Percentiles rank a stretch among this genome's conserved stretches.
These are phyloP conservation scores for Pichia occidentalis DNA, from an alignment of 805 yeast species.

Conservation along the genomic window DNA sequence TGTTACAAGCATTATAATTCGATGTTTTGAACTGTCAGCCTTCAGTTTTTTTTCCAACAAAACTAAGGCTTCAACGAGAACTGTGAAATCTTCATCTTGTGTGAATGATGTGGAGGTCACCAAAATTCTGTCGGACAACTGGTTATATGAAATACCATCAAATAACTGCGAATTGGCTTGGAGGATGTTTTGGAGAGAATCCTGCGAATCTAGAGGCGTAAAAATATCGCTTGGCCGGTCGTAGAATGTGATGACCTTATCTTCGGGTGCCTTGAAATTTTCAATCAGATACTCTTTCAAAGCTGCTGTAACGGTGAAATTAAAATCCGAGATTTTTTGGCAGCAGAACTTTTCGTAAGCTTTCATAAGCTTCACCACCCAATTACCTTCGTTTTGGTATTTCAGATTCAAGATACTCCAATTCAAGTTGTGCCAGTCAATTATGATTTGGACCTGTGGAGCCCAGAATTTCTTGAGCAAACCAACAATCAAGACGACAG, in stretches of 20 bases:
- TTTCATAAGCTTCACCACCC: constrained; percentile 53
- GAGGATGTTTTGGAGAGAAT: constrained; percentile 28
- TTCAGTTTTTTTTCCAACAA: constrained; percentile 41
- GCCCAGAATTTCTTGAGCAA: constrained; percentile 40
- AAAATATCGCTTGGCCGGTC: constrained; percentile 81
- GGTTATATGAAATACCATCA: constrained; percentile 15
- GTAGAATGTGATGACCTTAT: constrained; percentile 58
- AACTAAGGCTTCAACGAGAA: constrained; percentile 63
- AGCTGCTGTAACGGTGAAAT: constrained; percentile 72
- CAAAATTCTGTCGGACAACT: constrained; percentile 49
- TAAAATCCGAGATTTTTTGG: constrained; percentile 52
- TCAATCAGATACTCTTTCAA: constrained; percentile 56
- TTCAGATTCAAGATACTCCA: constrained; percentile 72
- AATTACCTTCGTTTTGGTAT: constrained; percentile 46
- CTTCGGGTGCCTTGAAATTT: constrained; percentile 46
- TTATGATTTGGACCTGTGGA: constrained; percentile 52
- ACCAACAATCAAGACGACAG: constrained; percentile 61
- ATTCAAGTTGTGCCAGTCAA: constrained; percentile 97
- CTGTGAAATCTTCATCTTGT: constrained; percentile 82
- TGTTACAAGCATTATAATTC: constrained; percentile 71
- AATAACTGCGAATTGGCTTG: constrained; percentile 32
- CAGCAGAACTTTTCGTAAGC: constrained; percentile 61
- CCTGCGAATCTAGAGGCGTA: constrained; percentile 37
- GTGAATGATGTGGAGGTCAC: constrained; percentile 92
- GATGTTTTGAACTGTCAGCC: constrained; percentile 32